These are phyloP conservation scores for Schwanniomyces etchellsii DNA, from an alignment of 1,139 yeast species.

Conservation along the genomic window DNA sequence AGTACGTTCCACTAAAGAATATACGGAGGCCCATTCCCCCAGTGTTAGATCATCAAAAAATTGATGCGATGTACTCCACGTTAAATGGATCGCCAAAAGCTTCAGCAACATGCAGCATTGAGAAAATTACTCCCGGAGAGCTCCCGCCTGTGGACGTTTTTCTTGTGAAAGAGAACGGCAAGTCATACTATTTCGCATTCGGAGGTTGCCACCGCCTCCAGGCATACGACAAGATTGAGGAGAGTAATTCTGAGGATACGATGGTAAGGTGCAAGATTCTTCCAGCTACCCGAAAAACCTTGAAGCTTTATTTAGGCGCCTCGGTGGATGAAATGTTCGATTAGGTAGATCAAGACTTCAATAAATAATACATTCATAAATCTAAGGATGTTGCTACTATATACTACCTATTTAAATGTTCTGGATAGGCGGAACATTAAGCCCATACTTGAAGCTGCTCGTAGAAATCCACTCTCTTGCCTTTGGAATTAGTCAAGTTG, in stretches of 20 bases:
- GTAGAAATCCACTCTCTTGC: slow-evolving; percentile 29
- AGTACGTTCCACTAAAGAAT: slow-evolving; percentile 56
- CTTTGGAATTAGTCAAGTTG: slow-evolving; percentile 17
- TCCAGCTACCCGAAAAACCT: slow-evolving; percentile 62
- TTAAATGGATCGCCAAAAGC: slow-evolving; percentile 59
- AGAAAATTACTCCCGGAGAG: slow-evolving; percentile 55
- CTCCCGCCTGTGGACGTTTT: slow-evolving; percentile 76
- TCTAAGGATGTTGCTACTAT: too few relatives aligned
- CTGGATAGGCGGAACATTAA: slow-evolving; percentile 9
- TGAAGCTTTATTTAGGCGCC: slow-evolving; percentile 58
- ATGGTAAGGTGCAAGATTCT: slow-evolving; percentile 59
- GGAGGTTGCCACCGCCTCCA: slow-evolving; percentile 85
- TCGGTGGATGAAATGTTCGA: slow-evolving; percentile 55
- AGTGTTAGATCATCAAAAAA: slow-evolving; percentile 65
- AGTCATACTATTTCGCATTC: slow-evolving; percentile 66
- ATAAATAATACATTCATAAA: too few relatives aligned
- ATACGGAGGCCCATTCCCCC: slow-evolving; percentile 83
- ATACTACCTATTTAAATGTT: too few relatives aligned
- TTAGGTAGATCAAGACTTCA: slow-evolving; percentile 9
- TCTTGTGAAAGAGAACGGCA: slow-evolving; percentile 56
- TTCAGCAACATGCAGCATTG: slow-evolving; percentile 56
- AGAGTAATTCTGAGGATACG: slow-evolving; percentile 26
- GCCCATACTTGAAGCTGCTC: slow-evolving; percentile 40
- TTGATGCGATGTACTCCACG: slow-evolving; percentile 75
- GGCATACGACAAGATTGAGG: slow-evolving; percentile 52